A percentile compares a stretch with the other conserved stretches of the same genome.
Evolutionary conservation across 176 grass and related monocot species (phyloP).

Genomic region (Stipa capillata): DNA sequence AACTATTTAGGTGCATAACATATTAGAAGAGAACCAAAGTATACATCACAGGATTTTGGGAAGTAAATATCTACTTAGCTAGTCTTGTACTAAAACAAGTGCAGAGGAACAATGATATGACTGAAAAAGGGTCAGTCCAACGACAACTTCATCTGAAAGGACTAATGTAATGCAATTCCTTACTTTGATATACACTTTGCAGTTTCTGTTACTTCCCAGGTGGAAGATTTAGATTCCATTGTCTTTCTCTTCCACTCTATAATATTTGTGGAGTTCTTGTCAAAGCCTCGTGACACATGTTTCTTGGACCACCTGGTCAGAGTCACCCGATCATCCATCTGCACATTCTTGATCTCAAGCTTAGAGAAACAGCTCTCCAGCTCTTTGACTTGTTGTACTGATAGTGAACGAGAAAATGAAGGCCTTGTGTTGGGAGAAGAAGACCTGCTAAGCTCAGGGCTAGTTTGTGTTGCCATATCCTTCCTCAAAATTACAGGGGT

Average conservation of each 20-base stretch:
- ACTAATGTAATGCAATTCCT: not conserved
- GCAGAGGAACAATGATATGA: not conserved
- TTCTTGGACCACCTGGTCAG: conserved; percentile 95
- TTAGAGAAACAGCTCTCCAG: conserved; percentile 75
- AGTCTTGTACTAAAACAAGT: not conserved
- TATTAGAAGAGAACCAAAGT: not conserved
- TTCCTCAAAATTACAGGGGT: conserved; percentile 42
- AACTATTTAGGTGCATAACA: not conserved
- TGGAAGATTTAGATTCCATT: conserved; percentile 53
- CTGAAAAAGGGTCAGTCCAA: not conserved
- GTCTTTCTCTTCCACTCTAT: conserved; percentile 81
- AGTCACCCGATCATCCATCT: conserved; percentile 60
- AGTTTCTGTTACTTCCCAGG: conserved; percentile 56
- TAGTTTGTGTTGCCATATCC: conserved; percentile 80
- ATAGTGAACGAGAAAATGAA: conserved; percentile 43
- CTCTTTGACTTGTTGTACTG: conserved; percentile 34
- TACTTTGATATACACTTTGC: conserved; percentile 70
- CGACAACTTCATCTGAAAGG: not conserved
- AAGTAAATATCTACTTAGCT: conserved; percentile 2
- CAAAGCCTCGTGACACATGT: conserved; percentile 45
- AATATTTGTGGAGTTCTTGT: conserved; percentile 58
- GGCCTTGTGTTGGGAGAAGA: conserved; percentile 45
- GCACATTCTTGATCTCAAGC: conserved; percentile 67
- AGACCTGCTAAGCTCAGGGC: conserved; percentile 50
- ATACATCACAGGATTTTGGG: not conserved